A percentile compares a stretch with the other conserved stretches of the same genome.
Evolutionary conservation across 2,329 filamentous ascomycete genomes (phyloP).

Genomic region (Periglandula ipomoeae): DNA sequence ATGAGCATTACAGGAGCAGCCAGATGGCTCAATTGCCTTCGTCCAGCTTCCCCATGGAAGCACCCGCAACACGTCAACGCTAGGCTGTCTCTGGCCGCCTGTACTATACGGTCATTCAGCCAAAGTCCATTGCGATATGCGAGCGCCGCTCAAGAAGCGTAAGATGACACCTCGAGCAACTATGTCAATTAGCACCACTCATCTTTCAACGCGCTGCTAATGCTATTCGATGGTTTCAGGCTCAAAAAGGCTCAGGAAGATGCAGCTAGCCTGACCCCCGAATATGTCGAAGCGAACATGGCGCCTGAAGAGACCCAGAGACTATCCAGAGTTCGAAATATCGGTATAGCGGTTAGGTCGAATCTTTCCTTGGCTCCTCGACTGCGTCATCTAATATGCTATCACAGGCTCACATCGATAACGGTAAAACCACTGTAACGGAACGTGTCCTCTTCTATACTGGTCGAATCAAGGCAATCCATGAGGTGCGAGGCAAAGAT

Average conservation of each 20-base stretch:
- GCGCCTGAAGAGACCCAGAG: conserved; percentile 69
- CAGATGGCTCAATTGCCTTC: conserved; percentile 33
- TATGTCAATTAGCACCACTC: not conserved
- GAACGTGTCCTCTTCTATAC: conserved; percentile 98
- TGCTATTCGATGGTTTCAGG: conserved; percentile 13
- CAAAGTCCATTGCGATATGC: conserved; percentile 19
- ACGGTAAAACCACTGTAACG: conserved; percentile 92
- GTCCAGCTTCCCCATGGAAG: conserved; percentile 19
- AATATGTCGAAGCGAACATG: conserved; percentile 67
- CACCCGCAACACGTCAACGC: conserved; percentile 12
- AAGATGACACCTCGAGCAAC: conserved; percentile 13
- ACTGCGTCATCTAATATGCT: conserved; percentile 10
- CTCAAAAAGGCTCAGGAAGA: conserved; percentile 47
- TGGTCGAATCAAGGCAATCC: conserved; percentile 90
- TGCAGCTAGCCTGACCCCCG: conserved; percentile 41
- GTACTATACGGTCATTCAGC: conserved; percentile 20
- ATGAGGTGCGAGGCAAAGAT: conserved; percentile 94
- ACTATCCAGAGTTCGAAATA: conserved; percentile 80
- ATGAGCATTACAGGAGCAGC: conserved; percentile 31
- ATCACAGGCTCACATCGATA: conserved; percentile 85
- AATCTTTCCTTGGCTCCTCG: conserved; percentile 8
- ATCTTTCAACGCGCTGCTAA: conserved; percentile 2
- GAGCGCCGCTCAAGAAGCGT: conserved; percentile 34
- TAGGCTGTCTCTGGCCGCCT: not conserved
- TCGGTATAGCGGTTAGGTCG: conserved; percentile 85